Percentiles rank a stretch among this genome's conserved stretches.
Evolutionary conservation across 1,284 basidiomycete genomes (phyloP).

Genomic region (Entoloma clypeatum): DNA sequence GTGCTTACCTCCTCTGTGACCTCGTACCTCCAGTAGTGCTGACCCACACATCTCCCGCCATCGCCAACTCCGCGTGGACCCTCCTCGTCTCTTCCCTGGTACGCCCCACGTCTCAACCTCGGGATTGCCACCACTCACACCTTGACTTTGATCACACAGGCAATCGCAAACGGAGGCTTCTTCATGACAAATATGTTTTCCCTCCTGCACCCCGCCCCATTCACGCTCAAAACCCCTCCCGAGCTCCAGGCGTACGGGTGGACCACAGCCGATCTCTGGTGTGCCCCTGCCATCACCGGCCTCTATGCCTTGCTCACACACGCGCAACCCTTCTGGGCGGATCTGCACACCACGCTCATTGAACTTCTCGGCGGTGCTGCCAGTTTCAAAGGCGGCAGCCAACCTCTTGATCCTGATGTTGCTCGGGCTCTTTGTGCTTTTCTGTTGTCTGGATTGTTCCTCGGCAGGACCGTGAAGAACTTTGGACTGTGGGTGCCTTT

Average conservation of each 20-base stretch:
- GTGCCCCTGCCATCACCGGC: constrained; percentile 53
- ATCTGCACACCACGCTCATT: constrained; percentile 47
- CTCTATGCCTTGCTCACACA: constrained; percentile 74
- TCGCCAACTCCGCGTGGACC: constrained; percentile 67
- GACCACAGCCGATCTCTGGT: constrained; percentile 73
- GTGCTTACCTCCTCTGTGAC: constrained; percentile 67
- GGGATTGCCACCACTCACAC: neutral
- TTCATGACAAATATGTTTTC: constrained; percentile 67
- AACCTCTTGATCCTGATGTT: constrained; percentile 51
- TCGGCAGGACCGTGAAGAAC: constrained; percentile 53
- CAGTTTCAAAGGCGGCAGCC: constrained; percentile 34
- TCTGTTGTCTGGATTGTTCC: constrained; percentile 55
- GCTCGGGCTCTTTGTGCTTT: constrained; percentile 67
- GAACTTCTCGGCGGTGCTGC: constrained; percentile 34
- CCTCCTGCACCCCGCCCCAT: constrained; percentile 60
- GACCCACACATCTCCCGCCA: constrained; percentile 40
- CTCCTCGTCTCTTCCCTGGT: constrained; percentile 66
- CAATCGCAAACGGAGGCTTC: constrained; percentile 70
- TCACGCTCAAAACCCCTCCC: constrained; percentile 60
- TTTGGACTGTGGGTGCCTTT: constrained; percentile 38
- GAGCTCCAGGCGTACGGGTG: constrained; percentile 71
- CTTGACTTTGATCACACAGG: constrained; percentile 32
- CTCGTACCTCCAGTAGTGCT: constrained; percentile 64
- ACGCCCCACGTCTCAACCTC: constrained; percentile 21
- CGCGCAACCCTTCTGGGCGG: constrained; percentile 63